Evolutionary conservation across 2,329 filamentous ascomycete genomes (phyloP), one percentile per base, ranked within the genome.

Genomic region (Xylaria multiplex): DNA sequence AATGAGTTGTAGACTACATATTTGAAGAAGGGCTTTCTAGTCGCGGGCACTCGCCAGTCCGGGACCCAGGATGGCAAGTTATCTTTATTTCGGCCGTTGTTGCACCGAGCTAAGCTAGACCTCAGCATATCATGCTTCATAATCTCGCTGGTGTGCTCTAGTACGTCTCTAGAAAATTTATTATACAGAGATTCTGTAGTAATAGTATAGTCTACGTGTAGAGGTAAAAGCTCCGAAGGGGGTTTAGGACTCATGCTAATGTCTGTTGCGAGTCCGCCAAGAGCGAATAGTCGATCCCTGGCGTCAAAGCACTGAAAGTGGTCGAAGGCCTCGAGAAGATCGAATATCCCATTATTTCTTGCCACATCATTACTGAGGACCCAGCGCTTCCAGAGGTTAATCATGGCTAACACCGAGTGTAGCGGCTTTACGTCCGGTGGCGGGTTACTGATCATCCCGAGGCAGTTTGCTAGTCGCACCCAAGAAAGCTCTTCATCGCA

Each of bases 271-370:
- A 61, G 58, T 40, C 58, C 58, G n/a, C 48, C 58, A n/a, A 61
- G 58, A 16, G 58, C 58, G 13, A 61, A 61, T 46, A 61, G n/a
- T n/a, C 58, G 48, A 37, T 61, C 58, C 22, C 49, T 54, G n/a
- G 42, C 40, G 40, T 54, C 42, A n/a, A 46, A 53, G n/a, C 58
- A 61, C 49, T 61, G 40, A 6, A 61, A 54, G 30, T 54, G 58
- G 37, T 61, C 58, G n/a, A 61, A 61, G 16, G 58, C 58, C 40
- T 61, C 58, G 24, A 61, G 58, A n/a, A 54, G 58, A 61, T 61
- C 58, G 13, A 61, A 61, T 54, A 61, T 61, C 13, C 58, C 58
- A 37, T 24, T 40, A 11, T 61, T 54, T 27, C 49, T 42, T 24
- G 27, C 49, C 13, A 46, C 49, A n/a, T 43, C 49, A 7, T 40